Percentiles rank a stretch among this genome's conserved stretches.
Conservation (phyloP, 2,329 filamentous ascomycete species). For the Madurella fahalii region DNA sequence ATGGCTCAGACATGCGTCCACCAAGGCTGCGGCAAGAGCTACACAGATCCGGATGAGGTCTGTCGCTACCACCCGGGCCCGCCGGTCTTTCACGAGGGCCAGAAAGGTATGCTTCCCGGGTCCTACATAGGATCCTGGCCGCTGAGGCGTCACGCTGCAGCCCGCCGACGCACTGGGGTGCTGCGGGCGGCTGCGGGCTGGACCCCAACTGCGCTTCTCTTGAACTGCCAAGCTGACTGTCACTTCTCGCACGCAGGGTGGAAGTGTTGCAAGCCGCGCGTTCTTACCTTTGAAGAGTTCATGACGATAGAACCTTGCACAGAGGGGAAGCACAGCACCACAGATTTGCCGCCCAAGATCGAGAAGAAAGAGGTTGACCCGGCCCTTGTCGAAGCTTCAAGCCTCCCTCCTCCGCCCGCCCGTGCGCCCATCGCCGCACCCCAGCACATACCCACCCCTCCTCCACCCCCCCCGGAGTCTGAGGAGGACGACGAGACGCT, state of each 20-base stretch:
- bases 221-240: slow-evolving; percentile 12
- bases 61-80: slow-evolving; percentile 92
- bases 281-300: slow-evolving; percentile 98
- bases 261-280: slow-evolving; percentile 97
- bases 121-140: slow-evolving; percentile 20
- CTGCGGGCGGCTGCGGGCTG: slow-evolving; percentile 8
- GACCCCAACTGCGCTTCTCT: background rate
- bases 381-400: slow-evolving; percentile 46
- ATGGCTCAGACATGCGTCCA: slow-evolving; percentile 90
- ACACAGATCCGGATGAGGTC: slow-evolving; percentile 73
- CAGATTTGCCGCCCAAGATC: slow-evolving; percentile 63
- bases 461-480: slow-evolving; percentile 66
- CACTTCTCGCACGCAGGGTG: slow-evolving; percentile 59
- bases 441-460: slow-evolving; percentile 45
- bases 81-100: slow-evolving; percentile 94
- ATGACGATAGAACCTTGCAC: slow-evolving; percentile 90
- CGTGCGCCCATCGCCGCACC: slow-evolving; percentile 39
- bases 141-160: slow-evolving; percentile 5
- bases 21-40: slow-evolving; percentile 89
- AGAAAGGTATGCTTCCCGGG: slow-evolving; percentile 68
- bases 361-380: slow-evolving; percentile 52
- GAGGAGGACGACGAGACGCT: slow-evolving; percentile 80
- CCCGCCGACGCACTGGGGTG: background rate
- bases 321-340: slow-evolving; percentile 84
- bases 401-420: slow-evolving; percentile 36